A percentile compares a stretch with the other conserved stretches of the same genome.
Evolutionary conservation across 78 protist species (phyloP).

Genomic region (Polysphondylium violaceum): DNA sequence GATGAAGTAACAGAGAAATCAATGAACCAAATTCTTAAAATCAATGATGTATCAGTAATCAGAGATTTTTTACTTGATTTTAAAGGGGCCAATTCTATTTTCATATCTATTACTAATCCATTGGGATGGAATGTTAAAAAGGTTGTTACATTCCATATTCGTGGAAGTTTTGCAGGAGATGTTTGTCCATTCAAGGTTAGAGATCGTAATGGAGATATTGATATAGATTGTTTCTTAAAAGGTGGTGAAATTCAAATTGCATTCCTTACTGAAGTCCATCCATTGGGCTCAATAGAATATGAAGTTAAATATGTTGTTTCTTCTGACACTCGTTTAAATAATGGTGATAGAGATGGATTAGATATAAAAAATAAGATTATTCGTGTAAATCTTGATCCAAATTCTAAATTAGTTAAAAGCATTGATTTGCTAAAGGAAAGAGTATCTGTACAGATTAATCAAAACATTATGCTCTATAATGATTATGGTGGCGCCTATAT

Average conservation of each 20-base stretch:
- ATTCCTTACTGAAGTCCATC: background rate
- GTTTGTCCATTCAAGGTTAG: constrained; percentile 43
- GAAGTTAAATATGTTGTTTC: background rate
- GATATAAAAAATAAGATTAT: no score
- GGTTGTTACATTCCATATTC: no score
- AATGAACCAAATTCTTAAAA: no score
- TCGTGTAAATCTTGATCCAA: background rate
- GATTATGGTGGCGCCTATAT: constrained; percentile 42
- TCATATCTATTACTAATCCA: no score
- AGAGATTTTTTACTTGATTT: no score
- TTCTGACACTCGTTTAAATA: background rate
- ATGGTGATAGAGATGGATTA: background rate
- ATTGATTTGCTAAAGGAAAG: background rate
- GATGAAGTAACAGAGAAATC: background rate
- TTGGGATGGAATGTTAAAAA: no score
- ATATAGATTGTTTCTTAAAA: constrained; percentile 1
- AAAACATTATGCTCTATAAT: background rate
- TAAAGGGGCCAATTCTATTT: no score
- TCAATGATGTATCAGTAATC: no score
- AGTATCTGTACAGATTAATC: background rate
- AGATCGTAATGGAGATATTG: background rate
- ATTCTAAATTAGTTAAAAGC: background rate
- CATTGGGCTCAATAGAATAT: background rate
- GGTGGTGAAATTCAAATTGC: constrained; percentile 24
- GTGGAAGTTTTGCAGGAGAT: no score